phyloP scores from a whole-genome alignment of 805 yeast species.

The Blastobotrys robertii region DNA sequence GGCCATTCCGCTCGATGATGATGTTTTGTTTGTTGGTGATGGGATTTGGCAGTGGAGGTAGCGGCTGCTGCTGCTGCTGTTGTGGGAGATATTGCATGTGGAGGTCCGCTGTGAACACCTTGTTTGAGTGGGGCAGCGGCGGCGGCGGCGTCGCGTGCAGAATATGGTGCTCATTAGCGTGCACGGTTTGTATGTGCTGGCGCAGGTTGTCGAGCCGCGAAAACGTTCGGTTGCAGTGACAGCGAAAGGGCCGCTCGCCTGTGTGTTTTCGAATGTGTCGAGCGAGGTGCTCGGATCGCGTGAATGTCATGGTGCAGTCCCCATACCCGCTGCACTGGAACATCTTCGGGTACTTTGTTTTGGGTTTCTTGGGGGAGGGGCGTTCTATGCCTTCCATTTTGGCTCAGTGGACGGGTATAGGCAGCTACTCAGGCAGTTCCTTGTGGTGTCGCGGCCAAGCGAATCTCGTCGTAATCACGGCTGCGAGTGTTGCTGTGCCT shows the following conservation, averaged over 20 bases:
- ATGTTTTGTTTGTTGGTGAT: conserved; percentile 1
- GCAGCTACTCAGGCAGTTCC: too few species aligned
- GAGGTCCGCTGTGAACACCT: conserved; percentile 1
- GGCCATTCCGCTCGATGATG: conserved; percentile 1
- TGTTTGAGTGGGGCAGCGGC: conserved; percentile 8
- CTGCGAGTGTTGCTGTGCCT: too few species aligned
- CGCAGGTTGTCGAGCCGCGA: conserved; percentile 79
- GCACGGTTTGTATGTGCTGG: conserved; percentile 85
- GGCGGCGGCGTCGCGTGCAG: conserved; percentile 17
- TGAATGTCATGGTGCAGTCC: conserved; percentile 80
- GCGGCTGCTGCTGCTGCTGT: conserved; percentile 7
- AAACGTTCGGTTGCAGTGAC: conserved; percentile 68
- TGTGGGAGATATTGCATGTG: conserved; percentile 4
- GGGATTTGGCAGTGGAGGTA: conserved; percentile 5
- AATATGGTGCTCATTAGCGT: conserved; percentile 39
- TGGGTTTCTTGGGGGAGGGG: conserved; percentile 13
- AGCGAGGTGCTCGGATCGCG: conserved; percentile 86
- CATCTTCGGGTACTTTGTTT: conserved; percentile 34
- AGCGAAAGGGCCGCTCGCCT: conserved; percentile 87
- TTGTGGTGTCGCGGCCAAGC: too few species aligned
- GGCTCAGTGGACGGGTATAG: too few species aligned
- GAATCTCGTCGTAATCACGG: too few species aligned
- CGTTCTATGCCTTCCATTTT: too few species aligned
- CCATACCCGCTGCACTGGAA: conserved; percentile 83
- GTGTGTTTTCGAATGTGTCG: conserved; percentile 90